These are phyloP conservation scores for Rhizopogon sp. DNA, from an alignment of 768 basidiomycete species.

Conservation along the genomic window DNA sequence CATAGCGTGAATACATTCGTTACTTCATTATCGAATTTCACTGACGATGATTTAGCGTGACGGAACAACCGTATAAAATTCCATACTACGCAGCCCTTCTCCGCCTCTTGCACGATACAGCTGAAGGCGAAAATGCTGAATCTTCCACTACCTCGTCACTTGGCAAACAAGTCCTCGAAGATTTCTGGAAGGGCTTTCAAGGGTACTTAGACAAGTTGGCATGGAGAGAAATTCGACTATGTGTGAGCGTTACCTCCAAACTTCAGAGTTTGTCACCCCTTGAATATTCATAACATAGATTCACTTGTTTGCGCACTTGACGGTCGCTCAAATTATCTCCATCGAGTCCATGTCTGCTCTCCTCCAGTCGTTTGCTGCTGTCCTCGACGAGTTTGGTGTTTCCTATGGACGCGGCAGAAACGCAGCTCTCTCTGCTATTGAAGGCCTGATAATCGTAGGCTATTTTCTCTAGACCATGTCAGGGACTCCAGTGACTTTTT, in stretches of 20 bases:
- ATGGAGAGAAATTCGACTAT: slow-evolving; percentile 87
- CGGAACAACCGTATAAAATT: slow-evolving; percentile 92
- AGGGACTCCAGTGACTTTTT: neutral
- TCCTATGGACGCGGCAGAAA: slow-evolving; percentile 81
- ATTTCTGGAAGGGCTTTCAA: slow-evolving; percentile 90
- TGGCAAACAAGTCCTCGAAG: slow-evolving; percentile 74
- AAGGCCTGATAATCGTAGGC: slow-evolving; percentile 71
- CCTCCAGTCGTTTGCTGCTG: slow-evolving; percentile 78
- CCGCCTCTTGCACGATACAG: slow-evolving; percentile 54
- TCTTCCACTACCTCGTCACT: slow-evolving; percentile 35
- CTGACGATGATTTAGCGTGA: slow-evolving; percentile 47
- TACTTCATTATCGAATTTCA: neutral
- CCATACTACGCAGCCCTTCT: slow-evolving; percentile 84
- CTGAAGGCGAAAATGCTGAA: slow-evolving; percentile 30
- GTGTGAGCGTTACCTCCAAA: slow-evolving; percentile 47
- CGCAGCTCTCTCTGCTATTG: slow-evolving; percentile 76
- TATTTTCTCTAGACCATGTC: neutral
- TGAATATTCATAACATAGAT: slow-evolving; percentile 46
- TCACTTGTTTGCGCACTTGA: slow-evolving; percentile 88
- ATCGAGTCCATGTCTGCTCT: slow-evolving; percentile 75
- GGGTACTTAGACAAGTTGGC: slow-evolving; percentile 81
- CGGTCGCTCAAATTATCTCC: slow-evolving; percentile 70
- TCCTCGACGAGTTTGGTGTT: slow-evolving; percentile 86
- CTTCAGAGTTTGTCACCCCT: neutral
- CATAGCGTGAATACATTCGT: slow-evolving; percentile 42